Evolutionary conservation across 2,329 filamentous ascomycete species (phyloP).

Genomic region (Trichoderma asperellum): DNA sequence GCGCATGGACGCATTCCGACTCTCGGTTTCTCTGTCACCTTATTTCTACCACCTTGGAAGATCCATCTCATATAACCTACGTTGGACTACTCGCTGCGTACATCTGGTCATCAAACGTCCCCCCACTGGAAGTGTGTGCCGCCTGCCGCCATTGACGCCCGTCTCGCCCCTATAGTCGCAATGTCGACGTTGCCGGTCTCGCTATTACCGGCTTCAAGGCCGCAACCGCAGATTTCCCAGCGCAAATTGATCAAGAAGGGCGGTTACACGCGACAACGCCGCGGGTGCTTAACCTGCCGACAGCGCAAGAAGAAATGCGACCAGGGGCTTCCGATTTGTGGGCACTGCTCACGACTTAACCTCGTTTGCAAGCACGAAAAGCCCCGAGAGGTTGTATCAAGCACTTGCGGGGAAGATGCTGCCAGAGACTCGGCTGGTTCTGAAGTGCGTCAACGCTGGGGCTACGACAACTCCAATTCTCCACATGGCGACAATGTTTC

Average conservation of each 20-base stretch:
- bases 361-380: slow-evolving; percentile 23
- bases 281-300: slow-evolving; percentile 13
- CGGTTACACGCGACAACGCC: slow-evolving; percentile 20
- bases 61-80: neutral
- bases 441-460: neutral
- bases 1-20: slow-evolving; percentile 12
- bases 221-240: slow-evolving; percentile 9
- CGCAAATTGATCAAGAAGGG: slow-evolving; percentile 9
- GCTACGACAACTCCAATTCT: neutral
- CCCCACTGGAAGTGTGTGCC: neutral
- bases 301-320: slow-evolving; percentile 24
- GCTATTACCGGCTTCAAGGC: neutral
- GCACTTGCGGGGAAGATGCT: slow-evolving; percentile 1
- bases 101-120: slow-evolving; percentile 1
- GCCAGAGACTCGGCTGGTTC: neutral
- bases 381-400: slow-evolving; percentile 2
- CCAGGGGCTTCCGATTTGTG: slow-evolving; percentile 11
- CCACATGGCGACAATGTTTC: neutral
- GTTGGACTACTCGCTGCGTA: neutral
- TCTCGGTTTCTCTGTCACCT: slow-evolving; percentile 8
- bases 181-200: slow-evolving; percentile 17
- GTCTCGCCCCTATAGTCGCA: neutral
- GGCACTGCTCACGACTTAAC: slow-evolving; percentile 17
- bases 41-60: neutral
- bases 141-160: slow-evolving; percentile 15